These are phyloP conservation scores for Raphanus sativus DNA, from an alignment of 345 rosid species.

Conservation along the genomic window DNA sequence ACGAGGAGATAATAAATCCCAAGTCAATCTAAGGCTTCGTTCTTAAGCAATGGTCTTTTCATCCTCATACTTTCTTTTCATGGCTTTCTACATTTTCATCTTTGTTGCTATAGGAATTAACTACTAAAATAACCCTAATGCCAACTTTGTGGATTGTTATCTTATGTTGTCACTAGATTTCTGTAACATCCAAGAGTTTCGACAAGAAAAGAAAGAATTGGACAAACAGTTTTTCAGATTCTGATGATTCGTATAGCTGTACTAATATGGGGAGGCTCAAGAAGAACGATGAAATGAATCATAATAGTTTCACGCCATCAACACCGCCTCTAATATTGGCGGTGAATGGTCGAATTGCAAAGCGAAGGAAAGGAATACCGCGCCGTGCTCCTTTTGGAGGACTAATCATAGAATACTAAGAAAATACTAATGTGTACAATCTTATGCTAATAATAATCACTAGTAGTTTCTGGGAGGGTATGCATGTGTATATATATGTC, in stretches of 20 bases:
- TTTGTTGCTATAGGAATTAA: background rate
- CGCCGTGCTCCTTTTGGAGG: conserved; percentile 85
- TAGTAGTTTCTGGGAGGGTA: too few relatives aligned
- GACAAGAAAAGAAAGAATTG: conserved; percentile 51
- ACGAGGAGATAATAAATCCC: conserved; percentile 21
- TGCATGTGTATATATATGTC: too few relatives aligned
- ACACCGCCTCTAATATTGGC: conserved; percentile 84
- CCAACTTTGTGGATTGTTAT: background rate
- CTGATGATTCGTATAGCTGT: conserved; percentile 75
- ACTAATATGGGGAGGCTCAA: conserved; percentile 55
- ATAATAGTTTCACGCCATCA: conserved; percentile 66
- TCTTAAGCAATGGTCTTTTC: conserved; percentile 17
- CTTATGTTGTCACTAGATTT: conserved; percentile 43
- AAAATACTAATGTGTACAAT: too few relatives aligned
- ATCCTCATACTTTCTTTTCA: conserved; percentile 1
- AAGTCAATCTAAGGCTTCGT: conserved; percentile 8
- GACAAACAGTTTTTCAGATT: conserved; percentile 51
- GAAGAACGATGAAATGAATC: conserved; percentile 35
- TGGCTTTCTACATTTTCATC: conserved; percentile 3
- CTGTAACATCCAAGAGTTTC: conserved; percentile 59
- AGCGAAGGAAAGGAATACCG: conserved; percentile 93
- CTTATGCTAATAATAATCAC: too few relatives aligned
- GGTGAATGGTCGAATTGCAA: conserved; percentile 49
- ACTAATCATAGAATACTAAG: too few relatives aligned
- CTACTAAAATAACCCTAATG: conserved; percentile 1